These are phyloP conservation scores for Vicia sativa DNA, from an alignment of 306 rosid species.

Conservation along the genomic window DNA sequence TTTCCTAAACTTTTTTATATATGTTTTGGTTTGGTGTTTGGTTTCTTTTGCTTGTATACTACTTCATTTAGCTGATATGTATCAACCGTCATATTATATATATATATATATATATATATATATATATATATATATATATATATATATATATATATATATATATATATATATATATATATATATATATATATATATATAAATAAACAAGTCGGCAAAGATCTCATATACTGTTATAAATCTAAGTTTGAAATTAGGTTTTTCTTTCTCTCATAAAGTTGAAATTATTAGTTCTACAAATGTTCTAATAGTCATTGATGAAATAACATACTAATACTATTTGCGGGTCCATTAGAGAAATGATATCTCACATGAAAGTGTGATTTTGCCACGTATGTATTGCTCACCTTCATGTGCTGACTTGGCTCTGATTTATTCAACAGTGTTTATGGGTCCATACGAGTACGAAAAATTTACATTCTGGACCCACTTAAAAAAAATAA, in stretches of 20 bases:
- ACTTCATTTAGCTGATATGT: too few relatives aligned
- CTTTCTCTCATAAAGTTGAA: neutral
- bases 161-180: too few relatives aligned
- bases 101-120: too few relatives aligned
- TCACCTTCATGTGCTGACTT: conserved; percentile 37
- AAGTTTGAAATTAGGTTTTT: conserved; percentile 32
- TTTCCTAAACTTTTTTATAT: too few relatives aligned
- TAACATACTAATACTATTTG: conserved; percentile 35
- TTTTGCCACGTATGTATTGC: conserved; percentile 47
- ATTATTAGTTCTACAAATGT: conserved; percentile 19
- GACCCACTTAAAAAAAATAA: conserved; percentile 34
- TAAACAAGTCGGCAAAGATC: too few relatives aligned
- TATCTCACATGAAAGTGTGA: conserved; percentile 32
- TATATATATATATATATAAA: too few relatives aligned
- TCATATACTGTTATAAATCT: conserved; percentile 20
- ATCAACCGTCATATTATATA: too few relatives aligned
- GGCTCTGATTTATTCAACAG: conserved; percentile 22
- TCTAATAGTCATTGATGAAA: conserved; percentile 8
- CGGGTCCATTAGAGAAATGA: conserved; percentile 21
- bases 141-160: too few relatives aligned
- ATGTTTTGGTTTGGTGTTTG: too few relatives aligned
- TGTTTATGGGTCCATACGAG: neutral
- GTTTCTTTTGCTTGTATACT: too few relatives aligned
- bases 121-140: too few relatives aligned
- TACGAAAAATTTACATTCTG: neutral